Conservation (phyloP, 257 asterid species). For the Perilla frutescens region DNA sequence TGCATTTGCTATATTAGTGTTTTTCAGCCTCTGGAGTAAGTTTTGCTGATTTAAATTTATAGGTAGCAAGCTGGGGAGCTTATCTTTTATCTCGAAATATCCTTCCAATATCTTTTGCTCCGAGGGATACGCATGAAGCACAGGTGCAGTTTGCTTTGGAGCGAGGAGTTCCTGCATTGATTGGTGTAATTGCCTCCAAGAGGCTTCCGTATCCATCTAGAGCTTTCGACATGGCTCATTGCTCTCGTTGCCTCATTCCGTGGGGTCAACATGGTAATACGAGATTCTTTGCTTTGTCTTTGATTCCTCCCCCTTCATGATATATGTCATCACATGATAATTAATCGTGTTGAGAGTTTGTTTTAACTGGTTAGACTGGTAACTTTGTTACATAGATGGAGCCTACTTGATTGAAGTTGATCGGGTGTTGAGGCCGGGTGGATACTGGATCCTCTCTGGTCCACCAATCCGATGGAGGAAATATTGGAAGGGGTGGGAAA, state of each 20-base stretch:
- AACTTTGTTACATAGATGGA: conserved; percentile 52
- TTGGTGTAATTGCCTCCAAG: conserved; percentile 51
- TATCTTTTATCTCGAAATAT: conserved; percentile 47
- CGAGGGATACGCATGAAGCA: conserved; percentile 51
- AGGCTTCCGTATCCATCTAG: conserved; percentile 54
- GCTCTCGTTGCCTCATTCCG: conserved; percentile 55
- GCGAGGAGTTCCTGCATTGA: conserved; percentile 50
- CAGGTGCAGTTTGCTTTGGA: conserved; percentile 54
- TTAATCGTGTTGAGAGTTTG: too few relatives aligned
- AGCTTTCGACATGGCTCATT: conserved; percentile 54
- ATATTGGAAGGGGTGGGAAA: conserved; percentile 82
- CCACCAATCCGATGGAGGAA: conserved; percentile 90
- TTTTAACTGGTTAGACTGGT: background rate
- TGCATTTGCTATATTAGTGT: background rate
- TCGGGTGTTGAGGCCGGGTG: conserved; percentile 82
- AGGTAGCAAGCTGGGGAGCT: conserved; percentile 61
- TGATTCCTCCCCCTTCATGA: background rate
- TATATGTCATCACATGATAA: too few relatives aligned
- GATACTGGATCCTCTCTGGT: conserved; percentile 92
- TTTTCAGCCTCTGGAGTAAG: background rate
- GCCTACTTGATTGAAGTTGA: conserved; percentile 81
- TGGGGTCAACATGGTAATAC: conserved; percentile 49
- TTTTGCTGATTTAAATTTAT: background rate
- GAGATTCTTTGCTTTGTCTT: background rate
- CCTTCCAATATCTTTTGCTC: conserved; percentile 50